These are phyloP conservation scores for Phycomyces nitens DNA, from an alignment of 192 early-diverging fungal species.

Conservation along the genomic window DNA sequence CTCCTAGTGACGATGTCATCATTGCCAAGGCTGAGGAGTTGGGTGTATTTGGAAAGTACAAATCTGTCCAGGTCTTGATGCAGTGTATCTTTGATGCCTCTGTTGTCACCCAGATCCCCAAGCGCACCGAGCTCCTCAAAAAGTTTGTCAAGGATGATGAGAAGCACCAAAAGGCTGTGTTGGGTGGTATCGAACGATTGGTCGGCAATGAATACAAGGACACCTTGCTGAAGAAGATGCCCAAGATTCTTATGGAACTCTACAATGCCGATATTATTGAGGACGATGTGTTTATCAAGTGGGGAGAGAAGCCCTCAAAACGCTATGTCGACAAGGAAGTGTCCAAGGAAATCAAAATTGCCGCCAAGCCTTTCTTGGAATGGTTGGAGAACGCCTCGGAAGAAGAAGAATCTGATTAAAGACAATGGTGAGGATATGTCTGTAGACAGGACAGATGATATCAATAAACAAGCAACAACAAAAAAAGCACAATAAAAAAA, in stretches of 20 bases:
- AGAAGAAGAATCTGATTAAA: constrained; percentile 40
- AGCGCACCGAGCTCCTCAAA: constrained; percentile 65
- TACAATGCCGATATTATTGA: constrained; percentile 90
- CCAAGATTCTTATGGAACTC: constrained; percentile 80
- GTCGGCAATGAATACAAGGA: constrained; percentile 58
- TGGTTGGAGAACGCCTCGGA: constrained; percentile 91
- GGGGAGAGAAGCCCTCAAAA: constrained; percentile 79
- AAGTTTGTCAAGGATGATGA: constrained; percentile 69
- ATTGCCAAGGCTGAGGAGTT: constrained; percentile 75
- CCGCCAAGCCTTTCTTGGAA: constrained; percentile 83
- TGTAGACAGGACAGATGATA: too few relatives aligned
- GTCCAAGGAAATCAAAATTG: constrained; percentile 77
- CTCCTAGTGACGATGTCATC: constrained; percentile 68
- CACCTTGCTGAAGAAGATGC: constrained; percentile 59
- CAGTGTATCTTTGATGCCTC: constrained; percentile 75
- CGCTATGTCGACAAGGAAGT: constrained; percentile 79
- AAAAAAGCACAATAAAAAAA: too few relatives aligned
- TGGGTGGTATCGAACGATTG: constrained; percentile 90
- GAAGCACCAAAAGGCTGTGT: constrained; percentile 81
- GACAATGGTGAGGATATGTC: neutral
- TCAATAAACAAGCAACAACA: too few relatives aligned
- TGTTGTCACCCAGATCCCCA: constrained; percentile 65
- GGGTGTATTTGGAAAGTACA: constrained; percentile 69
- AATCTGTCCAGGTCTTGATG: constrained; percentile 76
- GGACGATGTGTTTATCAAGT: constrained; percentile 85